Conservation (phyloP, 495 filamentous ascomycete species). For the Hypoxylon intermedium region DNA sequence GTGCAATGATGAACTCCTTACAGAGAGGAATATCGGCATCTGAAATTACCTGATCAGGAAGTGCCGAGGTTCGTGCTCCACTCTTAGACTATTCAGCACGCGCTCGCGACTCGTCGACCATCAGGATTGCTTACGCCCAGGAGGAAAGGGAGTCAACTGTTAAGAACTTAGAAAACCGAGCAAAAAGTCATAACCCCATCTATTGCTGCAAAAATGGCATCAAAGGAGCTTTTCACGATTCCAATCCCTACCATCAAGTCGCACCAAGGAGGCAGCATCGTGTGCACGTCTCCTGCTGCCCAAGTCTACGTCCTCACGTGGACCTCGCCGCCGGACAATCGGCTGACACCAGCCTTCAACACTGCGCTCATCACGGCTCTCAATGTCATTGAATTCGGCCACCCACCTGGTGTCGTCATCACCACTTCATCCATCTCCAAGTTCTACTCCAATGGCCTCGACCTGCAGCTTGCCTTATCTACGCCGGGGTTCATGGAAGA, state of each 20-base stretch:
- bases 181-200: no score
- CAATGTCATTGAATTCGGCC: conserved; percentile 71
- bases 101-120: conserved; percentile 9
- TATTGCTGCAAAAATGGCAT: conserved; percentile 11
- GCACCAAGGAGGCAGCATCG: conserved; percentile 40
- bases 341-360: conserved; percentile 72
- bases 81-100: background rate
- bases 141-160: no score
- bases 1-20: no score
- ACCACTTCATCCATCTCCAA: conserved; percentile 77
- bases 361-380: conserved; percentile 70
- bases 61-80: background rate
- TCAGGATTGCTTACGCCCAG: no score
- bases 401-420: conserved; percentile 71
- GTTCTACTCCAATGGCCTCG: conserved; percentile 84
- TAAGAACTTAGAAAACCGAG: no score
- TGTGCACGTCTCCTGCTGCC: conserved; percentile 62
- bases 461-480: conserved; percentile 63
- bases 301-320: conserved; percentile 77
- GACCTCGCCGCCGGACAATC: conserved; percentile 73
- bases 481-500: conserved; percentile 61
- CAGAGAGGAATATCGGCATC: no score
- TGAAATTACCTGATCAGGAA: conserved; percentile 8
- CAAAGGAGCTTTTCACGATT: conserved; percentile 49
- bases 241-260: conserved; percentile 44